These are phyloP conservation scores for Fusarium miscanthi DNA, from an alignment of 2,329 filamentous ascomycete species.

Conservation along the genomic window DNA sequence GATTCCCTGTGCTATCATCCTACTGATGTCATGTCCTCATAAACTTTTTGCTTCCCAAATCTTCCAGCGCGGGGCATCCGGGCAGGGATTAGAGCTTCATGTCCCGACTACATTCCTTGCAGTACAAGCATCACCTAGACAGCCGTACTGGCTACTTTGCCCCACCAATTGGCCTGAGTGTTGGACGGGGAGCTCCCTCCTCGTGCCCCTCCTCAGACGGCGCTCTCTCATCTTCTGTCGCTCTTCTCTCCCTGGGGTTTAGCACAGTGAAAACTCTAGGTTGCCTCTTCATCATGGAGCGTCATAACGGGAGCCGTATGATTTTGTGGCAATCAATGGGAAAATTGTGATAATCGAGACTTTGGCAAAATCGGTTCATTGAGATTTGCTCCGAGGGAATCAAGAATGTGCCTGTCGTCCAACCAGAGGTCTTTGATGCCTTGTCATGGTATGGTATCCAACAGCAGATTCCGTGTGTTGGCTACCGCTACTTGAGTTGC, in stretches of 20 bases:
- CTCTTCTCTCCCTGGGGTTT: slow-evolving; percentile 39
- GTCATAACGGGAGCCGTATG: slow-evolving; percentile 21
- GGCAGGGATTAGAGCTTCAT: slow-evolving; percentile 18
- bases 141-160: slow-evolving; percentile 35
- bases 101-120: slow-evolving; percentile 32
- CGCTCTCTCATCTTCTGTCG: slow-evolving; percentile 28
- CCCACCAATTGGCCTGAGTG: slow-evolving; percentile 32
- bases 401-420: background rate
- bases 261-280: slow-evolving; percentile 27
- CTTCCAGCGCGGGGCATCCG: slow-evolving; percentile 48
- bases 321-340: slow-evolving; percentile 27
- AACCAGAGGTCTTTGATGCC: slow-evolving; percentile 8
- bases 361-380: background rate
- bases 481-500: slow-evolving; percentile 27
- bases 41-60: slow-evolving; percentile 43
- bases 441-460: slow-evolving; percentile 10
- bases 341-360: slow-evolving; percentile 17
- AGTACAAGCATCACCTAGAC: rapidly evolving
- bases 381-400: background rate
- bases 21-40: slow-evolving; percentile 48
- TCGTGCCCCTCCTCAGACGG: slow-evolving; percentile 35
- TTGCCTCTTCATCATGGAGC: slow-evolving; percentile 28
- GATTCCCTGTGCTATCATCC: slow-evolving; percentile 9
- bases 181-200: slow-evolving; percentile 31
- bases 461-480: slow-evolving; percentile 6